Percentiles rank a stretch among this genome's conserved stretches.
phyloP scores from a whole-genome alignment of 352 stramenopile genomes.

The Pythium aphanidermatum region DNA sequence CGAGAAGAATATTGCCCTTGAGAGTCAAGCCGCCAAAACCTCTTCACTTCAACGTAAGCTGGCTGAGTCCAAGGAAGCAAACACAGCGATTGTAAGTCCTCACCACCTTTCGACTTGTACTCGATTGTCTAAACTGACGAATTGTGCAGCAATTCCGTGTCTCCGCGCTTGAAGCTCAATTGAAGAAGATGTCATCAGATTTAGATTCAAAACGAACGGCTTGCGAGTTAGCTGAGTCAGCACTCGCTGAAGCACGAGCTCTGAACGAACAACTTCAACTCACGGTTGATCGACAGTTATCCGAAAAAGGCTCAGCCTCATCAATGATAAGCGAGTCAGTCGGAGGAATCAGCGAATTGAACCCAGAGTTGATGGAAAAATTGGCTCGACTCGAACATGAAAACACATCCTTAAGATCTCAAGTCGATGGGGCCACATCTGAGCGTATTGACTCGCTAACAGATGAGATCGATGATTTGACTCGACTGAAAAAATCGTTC shows the following conservation, averaged over 20 bases:
- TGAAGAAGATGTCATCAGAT: constrained; percentile 30
- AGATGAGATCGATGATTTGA: constrained; percentile 50
- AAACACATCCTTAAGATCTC: constrained; percentile 42
- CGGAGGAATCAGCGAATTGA: constrained; percentile 51
- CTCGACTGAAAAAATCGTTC: constrained; percentile 63
- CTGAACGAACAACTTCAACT: constrained; percentile 52
- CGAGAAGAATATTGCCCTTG: constrained; percentile 46
- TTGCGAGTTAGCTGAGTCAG: constrained; percentile 22
- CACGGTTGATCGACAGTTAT: constrained; percentile 21
- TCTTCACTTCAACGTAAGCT: constrained; percentile 53
- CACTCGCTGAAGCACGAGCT: constrained; percentile 30
- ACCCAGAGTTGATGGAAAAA: constrained; percentile 63
- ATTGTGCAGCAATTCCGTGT: constrained; percentile 49
- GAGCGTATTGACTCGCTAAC: constrained; percentile 48
- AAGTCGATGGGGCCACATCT: constrained; percentile 43
- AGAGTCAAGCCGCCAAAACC: constrained; percentile 41
- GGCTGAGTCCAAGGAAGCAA: constrained; percentile 54
- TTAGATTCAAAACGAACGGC: constrained; percentile 19
- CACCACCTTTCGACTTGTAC: neutral
- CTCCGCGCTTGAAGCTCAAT: constrained; percentile 41
- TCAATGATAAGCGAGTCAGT: constrained; percentile 4
- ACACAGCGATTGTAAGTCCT: constrained; percentile 47
- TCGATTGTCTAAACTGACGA: neutral
- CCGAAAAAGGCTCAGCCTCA: neutral
- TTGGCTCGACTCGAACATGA: constrained; percentile 49